These are phyloP conservation scores for Mallotus repandus DNA, from an alignment of 441 rosid genomes.

Conservation along the genomic window DNA sequence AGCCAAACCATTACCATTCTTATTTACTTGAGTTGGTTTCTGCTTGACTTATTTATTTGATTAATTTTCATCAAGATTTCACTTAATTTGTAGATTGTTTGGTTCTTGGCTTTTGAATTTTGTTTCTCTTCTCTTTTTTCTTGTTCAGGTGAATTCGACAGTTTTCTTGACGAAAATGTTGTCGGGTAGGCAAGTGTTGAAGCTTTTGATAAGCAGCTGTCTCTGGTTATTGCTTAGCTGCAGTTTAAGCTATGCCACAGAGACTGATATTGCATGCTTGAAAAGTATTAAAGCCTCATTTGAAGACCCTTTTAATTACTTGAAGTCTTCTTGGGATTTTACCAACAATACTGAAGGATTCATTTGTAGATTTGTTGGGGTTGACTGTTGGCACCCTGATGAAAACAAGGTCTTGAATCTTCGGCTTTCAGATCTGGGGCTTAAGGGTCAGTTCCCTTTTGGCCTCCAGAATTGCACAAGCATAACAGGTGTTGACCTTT, in stretches of 20 bases:
- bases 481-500: conserved; percentile 44
- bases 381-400: conserved; percentile 67
- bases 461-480: conserved; percentile 37
- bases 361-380: conserved; percentile 64
- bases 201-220: conserved; percentile 5
- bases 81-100: conserved; percentile 18
- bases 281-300: conserved; percentile 22
- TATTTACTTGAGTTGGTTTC: neutral
- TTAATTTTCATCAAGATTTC: conserved; percentile 1
- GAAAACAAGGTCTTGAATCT: conserved; percentile 45
- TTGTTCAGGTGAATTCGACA: neutral
- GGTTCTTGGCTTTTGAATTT: neutral
- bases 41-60: neutral
- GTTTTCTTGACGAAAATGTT: conserved; percentile 6
- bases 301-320: conserved; percentile 37
- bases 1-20: neutral
- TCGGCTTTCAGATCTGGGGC: conserved; percentile 58
- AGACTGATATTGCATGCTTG: conserved; percentile 31
- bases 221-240: conserved; percentile 25
- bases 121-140: no score
- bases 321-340: conserved; percentile 60
- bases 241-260: conserved; percentile 24
- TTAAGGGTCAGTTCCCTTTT: conserved; percentile 59
- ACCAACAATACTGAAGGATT: conserved; percentile 47
- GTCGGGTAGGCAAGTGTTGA: conserved; percentile 7